phyloP scores from a whole-genome alignment of 2,329 filamentous ascomycete genomes.

The Bisporella sp. region DNA sequence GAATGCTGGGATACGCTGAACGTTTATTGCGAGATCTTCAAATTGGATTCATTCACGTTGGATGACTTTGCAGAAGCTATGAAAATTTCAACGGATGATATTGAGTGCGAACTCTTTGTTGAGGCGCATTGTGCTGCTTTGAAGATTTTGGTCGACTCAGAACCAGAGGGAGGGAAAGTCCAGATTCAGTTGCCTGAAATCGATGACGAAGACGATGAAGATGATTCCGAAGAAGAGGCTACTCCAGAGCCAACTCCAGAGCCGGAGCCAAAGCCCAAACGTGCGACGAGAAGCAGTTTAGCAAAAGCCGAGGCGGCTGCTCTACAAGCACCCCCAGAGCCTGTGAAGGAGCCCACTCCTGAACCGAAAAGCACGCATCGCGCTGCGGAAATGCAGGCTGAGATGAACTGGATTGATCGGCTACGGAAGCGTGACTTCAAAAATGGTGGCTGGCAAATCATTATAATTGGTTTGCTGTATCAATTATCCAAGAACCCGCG shows the following conservation, averaged over 20 bases:
- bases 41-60: slow-evolving; percentile 93
- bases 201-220: slow-evolving; percentile 63
- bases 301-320: slow-evolving; percentile 73
- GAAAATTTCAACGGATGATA: slow-evolving; percentile 64
- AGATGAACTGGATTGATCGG: slow-evolving; percentile 79
- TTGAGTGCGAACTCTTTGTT: slow-evolving; percentile 76
- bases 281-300: slow-evolving; percentile 79
- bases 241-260: slow-evolving; percentile 49
- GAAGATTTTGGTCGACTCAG: slow-evolving; percentile 74
- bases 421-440: slow-evolving; percentile 77
- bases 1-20: slow-evolving; percentile 97
- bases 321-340: slow-evolving; percentile 41
- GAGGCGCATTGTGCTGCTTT: slow-evolving; percentile 89
- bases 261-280: slow-evolving; percentile 66
- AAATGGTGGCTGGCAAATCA: slow-evolving; percentile 85
- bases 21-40: slow-evolving; percentile 93
- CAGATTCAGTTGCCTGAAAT: slow-evolving; percentile 73
- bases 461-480: slow-evolving; percentile 79
- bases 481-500: slow-evolving; percentile 73
- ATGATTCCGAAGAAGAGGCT: slow-evolving; percentile 48
- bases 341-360: slow-evolving; percentile 27
- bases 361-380: slow-evolving; percentile 51
- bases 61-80: slow-evolving; percentile 92
- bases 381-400: slow-evolving; percentile 67
- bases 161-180: slow-evolving; percentile 69